Base-by-base conservation (phyloP, 2,329 filamentous ascomycete species). In the Chaetomium olivaceum region DNA sequence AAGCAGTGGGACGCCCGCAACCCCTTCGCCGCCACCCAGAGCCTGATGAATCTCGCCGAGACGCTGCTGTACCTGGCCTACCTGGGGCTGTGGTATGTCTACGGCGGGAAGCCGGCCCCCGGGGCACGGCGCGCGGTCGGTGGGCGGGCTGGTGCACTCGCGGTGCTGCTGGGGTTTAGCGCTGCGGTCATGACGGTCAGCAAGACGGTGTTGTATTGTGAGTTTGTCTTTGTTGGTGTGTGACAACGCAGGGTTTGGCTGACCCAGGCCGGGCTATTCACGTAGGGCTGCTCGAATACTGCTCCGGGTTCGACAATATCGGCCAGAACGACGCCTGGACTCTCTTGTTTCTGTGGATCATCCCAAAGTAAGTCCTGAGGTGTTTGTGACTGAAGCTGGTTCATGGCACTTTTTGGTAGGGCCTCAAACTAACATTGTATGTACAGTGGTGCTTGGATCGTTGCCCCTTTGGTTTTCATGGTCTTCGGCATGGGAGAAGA, bases 11-110 rank as follows among this genome's bases (percentile, higher is more conserved):
- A 91, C 67, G 82, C 82, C 19, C 77, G 82, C 25, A 87, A 88
- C 74, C 92, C 92, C 43, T 97, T 96, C 78, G 91, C 91, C 0
- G 85, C 83, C 51, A 91, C 92, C 46, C 92, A 96, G 81, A 85
- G 84, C 31, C 72, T 81, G 7, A 75, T 80, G 54, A 80, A 78
- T 66, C 64, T 74, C 3, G 69, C 73, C 63, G 75, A 78, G 72
- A 71, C 85, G 3, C 64, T 71, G 48, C 64, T 77, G 64, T 79
- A 79, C 55, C 55, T 76, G n/a, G 72, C 51, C 3, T 76, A 74
- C 48, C 29, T 80, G 43, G 71, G 71, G 11, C 63, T 79, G 33
- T 81, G 80, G 70, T 65, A 63, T 25, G 39, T n/a, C 16, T 36
- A 65, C 11, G 68, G 62, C 8, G 12, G 11, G 55, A 14, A 33